Conservation (phyloP, 1,284 basidiomycete genomes). For the Trametes versicolor region DNA sequence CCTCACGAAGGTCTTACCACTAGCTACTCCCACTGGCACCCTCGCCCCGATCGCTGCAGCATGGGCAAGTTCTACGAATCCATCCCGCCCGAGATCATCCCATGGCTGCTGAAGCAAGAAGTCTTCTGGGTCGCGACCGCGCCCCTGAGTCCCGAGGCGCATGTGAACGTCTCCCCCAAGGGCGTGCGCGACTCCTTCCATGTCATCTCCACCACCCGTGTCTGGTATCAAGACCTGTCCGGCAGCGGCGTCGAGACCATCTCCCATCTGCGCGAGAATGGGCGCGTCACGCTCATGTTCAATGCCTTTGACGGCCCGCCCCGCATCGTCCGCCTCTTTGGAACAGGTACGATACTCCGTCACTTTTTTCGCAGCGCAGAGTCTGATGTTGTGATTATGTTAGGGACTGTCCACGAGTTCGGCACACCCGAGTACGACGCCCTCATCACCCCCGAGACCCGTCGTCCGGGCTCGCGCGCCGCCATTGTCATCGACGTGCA, state of each 20-base stretch:
- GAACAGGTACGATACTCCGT: conserved; percentile 49
- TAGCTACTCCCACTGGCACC: background rate
- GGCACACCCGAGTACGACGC: conserved; percentile 61
- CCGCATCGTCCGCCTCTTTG: conserved; percentile 60
- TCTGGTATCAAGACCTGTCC: conserved; percentile 68
- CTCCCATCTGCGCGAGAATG: conserved; percentile 67
- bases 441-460: conserved; percentile 53
- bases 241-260: conserved; percentile 68
- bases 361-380: background rate
- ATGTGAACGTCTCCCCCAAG: conserved; percentile 68
- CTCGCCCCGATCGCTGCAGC: background rate
- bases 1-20: background rate
- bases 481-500: conserved; percentile 62
- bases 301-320: conserved; percentile 64
- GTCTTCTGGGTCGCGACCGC: conserved; percentile 70
- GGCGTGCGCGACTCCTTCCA: conserved; percentile 62
- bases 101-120: conserved; percentile 62
- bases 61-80: conserved; percentile 63
- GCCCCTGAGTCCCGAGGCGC: conserved; percentile 57
- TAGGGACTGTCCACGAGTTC: conserved; percentile 62
- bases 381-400: background rate
- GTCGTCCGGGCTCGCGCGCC: conserved; percentile 62
- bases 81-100: conserved; percentile 55
- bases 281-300: conserved; percentile 65
- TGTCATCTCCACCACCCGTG: conserved; percentile 53